These are phyloP conservation scores for Phytophthora hibernalis DNA, from an alignment of 352 stramenopile genomes.

Conservation along the genomic window DNA sequence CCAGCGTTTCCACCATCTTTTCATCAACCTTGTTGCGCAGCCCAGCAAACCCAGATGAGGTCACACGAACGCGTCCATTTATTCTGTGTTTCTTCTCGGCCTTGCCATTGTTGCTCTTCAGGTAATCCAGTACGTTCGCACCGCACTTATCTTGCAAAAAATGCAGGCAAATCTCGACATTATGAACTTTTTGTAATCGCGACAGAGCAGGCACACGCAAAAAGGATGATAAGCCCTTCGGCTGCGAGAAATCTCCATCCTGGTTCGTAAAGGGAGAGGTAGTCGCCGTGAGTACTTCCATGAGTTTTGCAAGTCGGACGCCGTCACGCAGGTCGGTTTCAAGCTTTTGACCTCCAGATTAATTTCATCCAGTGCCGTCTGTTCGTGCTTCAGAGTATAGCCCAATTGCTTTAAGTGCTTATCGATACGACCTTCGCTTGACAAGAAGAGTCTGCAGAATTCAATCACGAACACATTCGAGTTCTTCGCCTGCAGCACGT, in stretches of 20 bases:
- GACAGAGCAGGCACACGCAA: slow-evolving; percentile 95
- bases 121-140: slow-evolving; percentile 56
- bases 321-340: slow-evolving; percentile 96
- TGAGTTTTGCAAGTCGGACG: slow-evolving; percentile 91
- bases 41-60: slow-evolving; percentile 55
- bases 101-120: slow-evolving; percentile 41
- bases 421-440: slow-evolving; percentile 94
- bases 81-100: slow-evolving; percentile 18
- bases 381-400: slow-evolving; percentile 90
- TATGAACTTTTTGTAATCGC: slow-evolving; percentile 97
- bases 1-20: slow-evolving; percentile 64
- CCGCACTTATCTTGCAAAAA: slow-evolving; percentile 83
- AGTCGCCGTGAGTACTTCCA: slow-evolving; percentile 88
- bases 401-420: slow-evolving; percentile 92
- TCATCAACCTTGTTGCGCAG: slow-evolving; percentile 62
- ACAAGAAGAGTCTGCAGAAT: slow-evolving; percentile 94
- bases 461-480: slow-evolving; percentile 92
- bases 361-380: slow-evolving; percentile 95
- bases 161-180: slow-evolving; percentile 93
- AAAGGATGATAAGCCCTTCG: slow-evolving; percentile 65
- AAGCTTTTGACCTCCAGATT: slow-evolving; percentile 94
- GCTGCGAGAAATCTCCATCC: slow-evolving; percentile 7
- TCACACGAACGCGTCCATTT: slow-evolving; percentile 36
- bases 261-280: slow-evolving; percentile 1
- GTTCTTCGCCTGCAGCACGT: slow-evolving; percentile 86